phyloP scores from a whole-genome alignment of 768 basidiomycete species.

The Boletus eberwhitei region DNA sequence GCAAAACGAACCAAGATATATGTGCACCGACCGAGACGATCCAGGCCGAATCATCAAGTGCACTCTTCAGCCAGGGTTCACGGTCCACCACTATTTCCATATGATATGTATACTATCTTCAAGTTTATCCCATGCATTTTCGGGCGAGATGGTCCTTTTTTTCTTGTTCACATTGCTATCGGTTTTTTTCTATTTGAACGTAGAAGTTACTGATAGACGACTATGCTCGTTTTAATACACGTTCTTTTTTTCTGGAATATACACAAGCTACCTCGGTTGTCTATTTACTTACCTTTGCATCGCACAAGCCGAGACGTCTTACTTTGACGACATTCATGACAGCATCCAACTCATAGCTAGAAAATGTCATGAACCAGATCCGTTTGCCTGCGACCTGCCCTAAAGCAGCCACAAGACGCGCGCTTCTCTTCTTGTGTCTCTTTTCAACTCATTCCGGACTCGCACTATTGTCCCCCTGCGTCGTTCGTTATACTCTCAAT shows the following conservation, averaged over 20 bases:
- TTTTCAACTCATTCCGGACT: conserved; percentile 32
- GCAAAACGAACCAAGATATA: not conserved
- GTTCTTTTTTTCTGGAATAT: conserved; percentile 15
- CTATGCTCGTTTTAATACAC: conserved; percentile 22
- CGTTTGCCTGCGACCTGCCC: conserved; percentile 12
- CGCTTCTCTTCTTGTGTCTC: not conserved
- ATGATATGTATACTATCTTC: conserved; percentile 3
- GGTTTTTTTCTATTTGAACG: not conserved
- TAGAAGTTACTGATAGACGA: conserved; percentile 4
- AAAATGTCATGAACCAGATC: not conserved
- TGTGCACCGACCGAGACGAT: not conserved
- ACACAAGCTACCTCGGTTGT: not conserved
- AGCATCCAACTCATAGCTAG: not conserved
- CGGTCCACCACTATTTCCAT: not conserved
- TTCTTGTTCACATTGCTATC: not conserved
- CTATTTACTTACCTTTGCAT: conserved; percentile 1
- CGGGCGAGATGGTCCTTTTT: not conserved
- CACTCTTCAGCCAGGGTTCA: not conserved
- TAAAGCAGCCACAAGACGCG: conserved; percentile 3
- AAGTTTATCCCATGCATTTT: not conserved
- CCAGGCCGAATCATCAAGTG: not conserved
- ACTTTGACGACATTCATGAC: not conserved
- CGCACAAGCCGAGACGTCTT: not conserved
- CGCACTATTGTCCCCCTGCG: conserved; percentile 39
- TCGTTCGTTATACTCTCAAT: not conserved